phyloP scores from a whole-genome alignment of 805 yeast genomes.

The Soucietia sequanensis region DNA sequence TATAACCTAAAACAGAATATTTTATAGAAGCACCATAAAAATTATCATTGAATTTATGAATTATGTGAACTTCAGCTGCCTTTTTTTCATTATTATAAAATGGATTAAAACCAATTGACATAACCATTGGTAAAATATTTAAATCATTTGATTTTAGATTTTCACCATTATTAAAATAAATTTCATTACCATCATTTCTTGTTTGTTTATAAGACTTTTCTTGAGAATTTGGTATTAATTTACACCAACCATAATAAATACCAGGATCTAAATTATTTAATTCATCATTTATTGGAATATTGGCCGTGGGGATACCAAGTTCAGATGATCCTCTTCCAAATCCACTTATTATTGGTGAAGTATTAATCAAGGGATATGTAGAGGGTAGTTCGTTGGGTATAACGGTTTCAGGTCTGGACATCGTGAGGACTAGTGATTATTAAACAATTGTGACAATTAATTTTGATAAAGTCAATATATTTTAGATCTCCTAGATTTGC shows the following conservation, averaged over 20 bases:
- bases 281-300: conserved; percentile 60
- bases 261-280: conserved; percentile 60
- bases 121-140: conserved; percentile 76
- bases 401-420: conserved; percentile 46
- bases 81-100: conserved; percentile 76
- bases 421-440: no score
- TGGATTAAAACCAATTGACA: conserved; percentile 96
- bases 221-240: conserved; percentile 16
- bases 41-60: conserved; percentile 62
- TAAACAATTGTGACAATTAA: no score
- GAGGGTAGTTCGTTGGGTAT: conserved; percentile 41
- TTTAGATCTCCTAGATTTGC: no score
- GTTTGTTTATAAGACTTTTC: conserved; percentile 13
- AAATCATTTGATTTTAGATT: conserved; percentile 43
- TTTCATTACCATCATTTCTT: conserved; percentile 23
- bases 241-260: conserved; percentile 84
- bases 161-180: conserved; percentile 61
- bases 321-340: conserved; percentile 96
- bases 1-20: conserved; percentile 77
- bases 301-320: conserved; percentile 94
- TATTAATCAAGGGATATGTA: conserved; percentile 49
- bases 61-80: conserved; percentile 84
- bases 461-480: no score
- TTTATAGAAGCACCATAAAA: conserved; percentile 83
- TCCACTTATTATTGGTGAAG: conserved; percentile 64